These are phyloP conservation scores for Cantharellus cinnabarinus DNA, from an alignment of 768 basidiomycete species.

Conservation along the genomic window DNA sequence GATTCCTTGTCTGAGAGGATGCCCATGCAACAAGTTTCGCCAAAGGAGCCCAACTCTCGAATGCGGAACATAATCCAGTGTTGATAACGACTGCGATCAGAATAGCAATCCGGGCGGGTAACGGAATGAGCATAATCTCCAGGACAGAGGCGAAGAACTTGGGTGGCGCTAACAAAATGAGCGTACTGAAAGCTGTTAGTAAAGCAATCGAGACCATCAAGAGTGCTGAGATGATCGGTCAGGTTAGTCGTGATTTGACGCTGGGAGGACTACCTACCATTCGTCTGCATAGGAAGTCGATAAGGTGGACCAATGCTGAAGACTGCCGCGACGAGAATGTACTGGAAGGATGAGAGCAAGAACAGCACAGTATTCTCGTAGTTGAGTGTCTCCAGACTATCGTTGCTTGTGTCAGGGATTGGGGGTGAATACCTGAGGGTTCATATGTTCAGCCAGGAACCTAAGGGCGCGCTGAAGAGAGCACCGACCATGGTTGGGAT, in stretches of 20 bases:
- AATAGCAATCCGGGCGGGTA: conserved; percentile 47
- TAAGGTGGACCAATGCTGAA: conserved; percentile 98
- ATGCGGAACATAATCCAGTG: conserved; percentile 44
- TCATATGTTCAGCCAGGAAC: not conserved
- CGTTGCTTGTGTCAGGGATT: conserved; percentile 29
- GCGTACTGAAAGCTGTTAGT: conserved; percentile 50
- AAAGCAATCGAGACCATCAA: conserved; percentile 58
- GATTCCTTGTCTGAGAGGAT: conserved; percentile 25
- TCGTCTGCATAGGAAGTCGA: conserved; percentile 85
- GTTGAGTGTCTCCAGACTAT: conserved; percentile 65
- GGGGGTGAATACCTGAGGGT: conserved; percentile 57
- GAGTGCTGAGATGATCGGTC: conserved; percentile 30
- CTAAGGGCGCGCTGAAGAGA: not conserved
- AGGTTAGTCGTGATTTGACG: not conserved
- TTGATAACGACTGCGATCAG: conserved; percentile 48
- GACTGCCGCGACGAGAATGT: conserved; percentile 87
- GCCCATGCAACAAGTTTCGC: conserved; percentile 24
- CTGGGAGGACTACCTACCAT: conserved; percentile 32
- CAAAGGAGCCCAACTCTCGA: conserved; percentile 52
- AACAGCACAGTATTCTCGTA: conserved; percentile 88
- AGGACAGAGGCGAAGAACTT: conserved; percentile 36
- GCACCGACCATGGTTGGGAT: conserved; percentile 54
- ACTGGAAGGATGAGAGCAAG: conserved; percentile 93
- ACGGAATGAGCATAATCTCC: conserved; percentile 56
- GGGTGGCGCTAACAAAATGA: conserved; percentile 59